Base-by-base conservation (phyloP, 169 alveolate species). In the Theileria orientalis region DNA sequence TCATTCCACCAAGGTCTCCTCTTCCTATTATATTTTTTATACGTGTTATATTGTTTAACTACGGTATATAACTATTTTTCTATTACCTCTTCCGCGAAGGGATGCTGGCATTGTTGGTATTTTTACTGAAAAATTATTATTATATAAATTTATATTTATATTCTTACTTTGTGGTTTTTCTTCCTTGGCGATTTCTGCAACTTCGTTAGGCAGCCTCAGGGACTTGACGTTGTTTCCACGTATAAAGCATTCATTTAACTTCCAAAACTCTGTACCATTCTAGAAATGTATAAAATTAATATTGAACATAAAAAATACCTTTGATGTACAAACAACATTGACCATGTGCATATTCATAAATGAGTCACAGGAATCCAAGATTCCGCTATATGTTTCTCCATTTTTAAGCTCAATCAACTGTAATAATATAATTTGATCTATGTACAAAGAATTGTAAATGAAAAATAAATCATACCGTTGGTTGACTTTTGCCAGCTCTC, bases 361-460 rank as follows among this genome's bases (percentile, higher is more conserved):
- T 11, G 92, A 90, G 61, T 91, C 95, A 30, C 92, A 91, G 30
- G 93, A 83, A 9, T 90, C 87, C 23, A 91, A 62, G 59, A 91
- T 73, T 37, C 95, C 95, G 27, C 94, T 87, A 69, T 90, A 91
- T 3, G 95, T 91, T 71, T 91, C 95, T 29, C 95, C 95, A 69
- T 84, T 91, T 52, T 91, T 91, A 42, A 91, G 78, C 60, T 91
- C 95, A 47, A 91, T 90, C 78, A 91, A 76, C 95, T 91, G 84
- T 51, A n/a, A 44, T 8, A 8, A n/a, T 41, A n/a, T 37, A 44
- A 41, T 23, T 23, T 11, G 13, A 54, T 13, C 9, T 52, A 52
- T 30, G 37, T n/a, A 42, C 1, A 66, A 59, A 35, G 41, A 40
- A 14, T 7, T 33, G 40, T 41, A n/a, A 33, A 32, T 11, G 42